phyloP scores from a whole-genome alignment of 495 filamentous ascomycete genomes.

The Xylaria venustula region DNA sequence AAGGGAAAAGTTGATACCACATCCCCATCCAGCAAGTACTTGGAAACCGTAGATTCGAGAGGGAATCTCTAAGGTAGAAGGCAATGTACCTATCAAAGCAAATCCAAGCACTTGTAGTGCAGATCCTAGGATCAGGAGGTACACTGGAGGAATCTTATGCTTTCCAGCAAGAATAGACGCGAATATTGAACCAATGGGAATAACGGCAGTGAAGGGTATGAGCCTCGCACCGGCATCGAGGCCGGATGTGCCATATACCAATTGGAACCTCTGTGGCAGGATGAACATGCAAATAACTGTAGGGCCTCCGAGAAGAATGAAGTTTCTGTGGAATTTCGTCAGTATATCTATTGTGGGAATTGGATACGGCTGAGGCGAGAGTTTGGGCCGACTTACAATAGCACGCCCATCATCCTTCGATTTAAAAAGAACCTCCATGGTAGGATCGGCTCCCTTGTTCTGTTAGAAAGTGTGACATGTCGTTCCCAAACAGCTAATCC shows the following conservation, averaged over 20 bases:
- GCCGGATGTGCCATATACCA: conserved; percentile 36
- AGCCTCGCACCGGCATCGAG: conserved; percentile 47
- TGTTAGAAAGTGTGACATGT: conserved; percentile 9
- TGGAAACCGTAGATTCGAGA: conserved; percentile 30
- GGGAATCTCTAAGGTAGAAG: conserved; percentile 15
- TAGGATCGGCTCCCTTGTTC: conserved; percentile 29
- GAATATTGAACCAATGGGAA: conserved; percentile 32
- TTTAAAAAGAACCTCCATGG: conserved; percentile 25
- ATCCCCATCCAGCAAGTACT: conserved; percentile 31
- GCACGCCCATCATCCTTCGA: conserved; percentile 24
- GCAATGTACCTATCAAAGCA: conserved; percentile 10
- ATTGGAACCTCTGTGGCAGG: conserved; percentile 49
- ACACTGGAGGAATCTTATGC: conserved; percentile 17
- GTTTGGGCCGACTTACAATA: conserved; percentile 28
- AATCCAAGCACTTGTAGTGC: conserved; percentile 15
- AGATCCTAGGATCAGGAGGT: conserved; percentile 9
- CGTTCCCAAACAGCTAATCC: conserved; percentile 30
- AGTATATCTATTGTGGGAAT: conserved; percentile 2
- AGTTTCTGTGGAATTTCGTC: conserved; percentile 17
- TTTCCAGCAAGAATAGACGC: conserved; percentile 29
- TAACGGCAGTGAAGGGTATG: conserved; percentile 37
- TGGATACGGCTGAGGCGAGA: conserved; percentile 11
- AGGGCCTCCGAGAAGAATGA: conserved; percentile 12
- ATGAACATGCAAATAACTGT: conserved; percentile 37
- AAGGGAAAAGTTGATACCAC: conserved; percentile 24